These are phyloP conservation scores for Goffeauzyma gilvescens DNA, from an alignment of 768 basidiomycete species.

Conservation along the genomic window DNA sequence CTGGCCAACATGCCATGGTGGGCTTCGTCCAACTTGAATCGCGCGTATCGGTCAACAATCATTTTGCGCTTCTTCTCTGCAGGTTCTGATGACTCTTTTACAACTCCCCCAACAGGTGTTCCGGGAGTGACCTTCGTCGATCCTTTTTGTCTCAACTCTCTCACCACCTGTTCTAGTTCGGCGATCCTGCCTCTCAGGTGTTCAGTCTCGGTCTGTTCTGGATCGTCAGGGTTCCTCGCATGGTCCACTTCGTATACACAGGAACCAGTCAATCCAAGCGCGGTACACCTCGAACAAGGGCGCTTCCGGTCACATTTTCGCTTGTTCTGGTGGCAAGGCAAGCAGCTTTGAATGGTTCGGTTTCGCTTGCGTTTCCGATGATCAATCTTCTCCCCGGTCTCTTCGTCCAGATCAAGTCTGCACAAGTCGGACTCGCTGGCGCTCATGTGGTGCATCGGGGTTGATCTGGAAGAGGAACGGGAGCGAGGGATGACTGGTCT, in stretches of 20 bases:
- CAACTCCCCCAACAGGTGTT: background rate
- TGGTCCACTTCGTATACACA: conserved; percentile 92
- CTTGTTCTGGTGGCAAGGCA: conserved; percentile 76
- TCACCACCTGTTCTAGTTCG: conserved; percentile 76
- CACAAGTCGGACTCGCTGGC: too few relatives aligned
- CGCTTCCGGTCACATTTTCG: conserved; percentile 87
- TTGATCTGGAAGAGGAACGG: background rate
- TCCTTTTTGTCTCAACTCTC: conserved; percentile 46
- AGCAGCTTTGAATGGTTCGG: conserved; percentile 69
- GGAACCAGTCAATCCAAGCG: conserved; percentile 73
- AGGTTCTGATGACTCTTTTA: conserved; percentile 1
- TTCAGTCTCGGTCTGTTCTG: conserved; percentile 67
- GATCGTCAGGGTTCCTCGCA: conserved; percentile 65
- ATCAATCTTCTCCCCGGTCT: conserved; percentile 29
- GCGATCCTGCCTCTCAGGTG: conserved; percentile 71
- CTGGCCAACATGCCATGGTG: too few relatives aligned
- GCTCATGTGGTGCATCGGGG: background rate
- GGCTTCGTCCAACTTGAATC: conserved; percentile 9
- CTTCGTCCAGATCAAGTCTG: too few relatives aligned
- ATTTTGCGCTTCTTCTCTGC: conserved; percentile 22
- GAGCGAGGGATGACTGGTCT: background rate
- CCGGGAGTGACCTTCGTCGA: conserved; percentile 6
- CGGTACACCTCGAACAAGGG: conserved; percentile 76
- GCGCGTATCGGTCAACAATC: conserved; percentile 23
- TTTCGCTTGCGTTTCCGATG: conserved; percentile 65